Conservation (phyloP, 768 basidiomycete species). For the Lyophyllum semitale region DNA sequence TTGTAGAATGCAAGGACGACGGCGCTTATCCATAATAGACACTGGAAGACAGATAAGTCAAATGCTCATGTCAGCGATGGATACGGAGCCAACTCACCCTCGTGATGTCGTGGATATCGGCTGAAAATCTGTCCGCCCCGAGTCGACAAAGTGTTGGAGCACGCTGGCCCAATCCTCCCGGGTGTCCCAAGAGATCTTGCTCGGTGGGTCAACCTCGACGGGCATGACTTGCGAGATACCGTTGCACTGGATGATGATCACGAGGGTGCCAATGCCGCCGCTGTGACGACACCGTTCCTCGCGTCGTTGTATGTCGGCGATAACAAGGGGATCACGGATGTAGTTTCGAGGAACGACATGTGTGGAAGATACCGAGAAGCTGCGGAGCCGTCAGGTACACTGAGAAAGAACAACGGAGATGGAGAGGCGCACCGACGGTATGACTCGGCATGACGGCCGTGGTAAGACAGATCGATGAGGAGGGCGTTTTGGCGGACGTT, state of each 20-base stretch:
- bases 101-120: constrained; percentile 78
- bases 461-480: constrained; percentile 66
- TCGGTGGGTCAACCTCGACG: constrained; percentile 80
- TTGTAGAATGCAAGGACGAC: constrained; percentile 2
- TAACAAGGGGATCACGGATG: constrained; percentile 75
- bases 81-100: constrained; percentile 52
- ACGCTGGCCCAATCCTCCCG: constrained; percentile 75
- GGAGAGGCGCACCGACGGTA: constrained; percentile 60
- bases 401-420: constrained; percentile 15
- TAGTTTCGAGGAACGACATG: constrained; percentile 73
- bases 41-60: constrained; percentile 23
- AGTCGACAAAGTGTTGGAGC: constrained; percentile 70
- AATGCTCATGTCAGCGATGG: constrained; percentile 9
- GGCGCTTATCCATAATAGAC: constrained; percentile 43
- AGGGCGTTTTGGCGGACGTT: constrained; percentile 79
- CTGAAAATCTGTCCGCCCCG: constrained; percentile 75
- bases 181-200: constrained; percentile 74
- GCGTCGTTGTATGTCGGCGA: constrained; percentile 74
- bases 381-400: constrained; percentile 27
- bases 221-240: constrained; percentile 82
- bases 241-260: constrained; percentile 78
- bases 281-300: constrained; percentile 76
- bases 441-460: constrained; percentile 52
- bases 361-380: constrained; percentile 68
- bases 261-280: constrained; percentile 76